Conservation (phyloP, 2,329 filamentous ascomycete species). For the Exophiala spinifera region DNA sequence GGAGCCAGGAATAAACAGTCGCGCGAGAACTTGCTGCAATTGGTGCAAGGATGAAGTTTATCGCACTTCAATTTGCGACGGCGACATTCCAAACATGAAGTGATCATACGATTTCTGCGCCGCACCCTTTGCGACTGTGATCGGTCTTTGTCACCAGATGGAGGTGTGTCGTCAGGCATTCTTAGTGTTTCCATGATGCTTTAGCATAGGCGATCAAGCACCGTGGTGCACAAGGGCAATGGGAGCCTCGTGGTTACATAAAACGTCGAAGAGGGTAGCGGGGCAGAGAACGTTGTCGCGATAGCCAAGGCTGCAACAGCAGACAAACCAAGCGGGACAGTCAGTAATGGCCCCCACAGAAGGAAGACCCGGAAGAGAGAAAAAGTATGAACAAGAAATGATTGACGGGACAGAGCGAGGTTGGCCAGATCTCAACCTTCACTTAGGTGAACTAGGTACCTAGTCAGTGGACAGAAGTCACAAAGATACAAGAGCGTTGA, state of each 20-base stretch:
- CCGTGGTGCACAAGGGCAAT: not conserved
- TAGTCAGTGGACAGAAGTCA: too few relatives aligned
- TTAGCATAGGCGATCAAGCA: not conserved
- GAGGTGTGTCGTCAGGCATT: not conserved
- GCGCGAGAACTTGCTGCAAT: conserved; percentile 52
- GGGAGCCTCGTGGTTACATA: not conserved
- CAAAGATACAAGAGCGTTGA: too few relatives aligned
- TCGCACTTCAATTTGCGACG: conserved; percentile 76
- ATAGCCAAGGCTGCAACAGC: too few relatives aligned
- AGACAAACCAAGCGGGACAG: too few relatives aligned
- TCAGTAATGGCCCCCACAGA: too few relatives aligned
- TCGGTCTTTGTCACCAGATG: conserved; percentile 13
- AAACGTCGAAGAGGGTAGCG: not conserved
- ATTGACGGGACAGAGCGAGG: too few relatives aligned
- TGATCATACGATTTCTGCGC: conserved; percentile 64
- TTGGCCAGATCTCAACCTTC: too few relatives aligned
- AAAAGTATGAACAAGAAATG: too few relatives aligned
- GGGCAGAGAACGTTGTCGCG: not conserved
- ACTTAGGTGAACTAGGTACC: too few relatives aligned
- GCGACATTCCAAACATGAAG: conserved; percentile 67
- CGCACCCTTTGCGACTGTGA: conserved; percentile 41
- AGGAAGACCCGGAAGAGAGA: too few relatives aligned
- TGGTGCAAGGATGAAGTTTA: conserved; percentile 67
- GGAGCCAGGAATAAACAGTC: conserved; percentile 64
- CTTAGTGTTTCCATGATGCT: conserved; percentile 10